phyloP scores from a whole-genome alignment of 257 asterid genomes.

The Capsicum pubescens region DNA sequence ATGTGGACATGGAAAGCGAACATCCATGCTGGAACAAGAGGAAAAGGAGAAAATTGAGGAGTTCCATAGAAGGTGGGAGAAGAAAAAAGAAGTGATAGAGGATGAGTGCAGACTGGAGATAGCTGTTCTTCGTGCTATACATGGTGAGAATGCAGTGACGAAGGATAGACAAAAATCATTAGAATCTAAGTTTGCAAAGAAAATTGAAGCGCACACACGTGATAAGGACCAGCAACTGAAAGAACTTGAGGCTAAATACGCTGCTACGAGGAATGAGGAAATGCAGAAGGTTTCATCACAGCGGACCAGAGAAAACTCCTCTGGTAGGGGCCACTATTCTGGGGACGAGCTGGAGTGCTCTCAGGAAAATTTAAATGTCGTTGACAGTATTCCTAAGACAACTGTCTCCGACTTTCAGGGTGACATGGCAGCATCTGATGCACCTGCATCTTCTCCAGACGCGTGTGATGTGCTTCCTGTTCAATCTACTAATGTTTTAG shows the following conservation, averaged over 20 bases:
- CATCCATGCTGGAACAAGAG: constrained; percentile 45
- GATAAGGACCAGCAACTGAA: constrained; percentile 41
- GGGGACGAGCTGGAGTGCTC: background rate
- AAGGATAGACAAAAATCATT: constrained; percentile 43
- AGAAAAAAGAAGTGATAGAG: constrained; percentile 42
- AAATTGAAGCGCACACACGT: constrained; percentile 47
- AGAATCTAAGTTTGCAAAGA: constrained; percentile 45
- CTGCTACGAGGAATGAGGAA: constrained; percentile 47
- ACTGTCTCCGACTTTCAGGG: constrained; percentile 28
- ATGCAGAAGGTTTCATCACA: constrained; percentile 41
- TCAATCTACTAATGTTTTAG: constrained; percentile 34
- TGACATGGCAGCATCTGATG: constrained; percentile 21
- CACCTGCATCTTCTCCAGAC: constrained; percentile 22
- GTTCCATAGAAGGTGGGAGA: constrained; percentile 52
- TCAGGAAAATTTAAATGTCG: constrained; percentile 28
- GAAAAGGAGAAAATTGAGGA: constrained; percentile 49
- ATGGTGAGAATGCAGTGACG: constrained; percentile 37
- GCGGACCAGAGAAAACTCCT: constrained; percentile 36
- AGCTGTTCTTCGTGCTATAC: constrained; percentile 43
- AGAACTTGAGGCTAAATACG: constrained; percentile 53
- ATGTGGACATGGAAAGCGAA: constrained; percentile 46
- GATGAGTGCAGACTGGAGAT: constrained; percentile 45
- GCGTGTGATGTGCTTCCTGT: constrained; percentile 28
- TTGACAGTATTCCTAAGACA: constrained; percentile 27
- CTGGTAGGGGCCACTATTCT: background rate